phyloP scores from a whole-genome alignment of 1,284 basidiomycete species.

The Inonotus obliquus region DNA sequence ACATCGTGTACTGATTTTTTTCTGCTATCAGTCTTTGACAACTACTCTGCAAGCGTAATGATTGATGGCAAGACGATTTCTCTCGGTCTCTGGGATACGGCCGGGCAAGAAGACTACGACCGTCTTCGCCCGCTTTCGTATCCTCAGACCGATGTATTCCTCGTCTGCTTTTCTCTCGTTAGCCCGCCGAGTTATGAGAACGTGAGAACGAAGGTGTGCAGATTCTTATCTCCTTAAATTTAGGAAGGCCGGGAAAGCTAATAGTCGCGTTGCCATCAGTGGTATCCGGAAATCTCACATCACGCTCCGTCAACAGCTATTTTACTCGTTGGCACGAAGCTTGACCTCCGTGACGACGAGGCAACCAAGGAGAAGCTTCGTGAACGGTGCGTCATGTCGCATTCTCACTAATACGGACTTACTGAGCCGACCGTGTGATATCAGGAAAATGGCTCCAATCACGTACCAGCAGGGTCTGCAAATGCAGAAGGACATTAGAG shows the following conservation, averaged over 20 bases:
- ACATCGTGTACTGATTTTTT: background rate
- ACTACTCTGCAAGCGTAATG: constrained; percentile 95
- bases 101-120: constrained; percentile 98
- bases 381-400: constrained; percentile 59
- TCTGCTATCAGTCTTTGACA: constrained; percentile 73
- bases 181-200: constrained; percentile 98
- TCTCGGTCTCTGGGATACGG: constrained; percentile 98
- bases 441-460: constrained; percentile 91
- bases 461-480: constrained; percentile 85
- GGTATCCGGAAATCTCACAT: constrained; percentile 95
- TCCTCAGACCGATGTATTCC: constrained; percentile 98
- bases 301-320: constrained; percentile 94
- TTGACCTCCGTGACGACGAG: constrained; percentile 95
- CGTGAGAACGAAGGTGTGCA: constrained; percentile 88
- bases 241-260: constrained; percentile 13
- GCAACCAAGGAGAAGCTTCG: constrained; percentile 88
- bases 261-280: constrained; percentile 44
- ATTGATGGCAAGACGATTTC: constrained; percentile 99
- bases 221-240: constrained; percentile 22
- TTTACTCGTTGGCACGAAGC: constrained; percentile 96
- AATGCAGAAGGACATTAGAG: constrained; percentile 92
- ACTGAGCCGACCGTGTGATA: background rate
- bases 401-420: background rate
- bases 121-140: constrained; percentile 97
- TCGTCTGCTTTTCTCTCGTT: constrained; percentile 98